Base-by-base conservation (phyloP, 2,329 filamentous ascomycete genomes). In the Aureobasidium zeae region DNA sequence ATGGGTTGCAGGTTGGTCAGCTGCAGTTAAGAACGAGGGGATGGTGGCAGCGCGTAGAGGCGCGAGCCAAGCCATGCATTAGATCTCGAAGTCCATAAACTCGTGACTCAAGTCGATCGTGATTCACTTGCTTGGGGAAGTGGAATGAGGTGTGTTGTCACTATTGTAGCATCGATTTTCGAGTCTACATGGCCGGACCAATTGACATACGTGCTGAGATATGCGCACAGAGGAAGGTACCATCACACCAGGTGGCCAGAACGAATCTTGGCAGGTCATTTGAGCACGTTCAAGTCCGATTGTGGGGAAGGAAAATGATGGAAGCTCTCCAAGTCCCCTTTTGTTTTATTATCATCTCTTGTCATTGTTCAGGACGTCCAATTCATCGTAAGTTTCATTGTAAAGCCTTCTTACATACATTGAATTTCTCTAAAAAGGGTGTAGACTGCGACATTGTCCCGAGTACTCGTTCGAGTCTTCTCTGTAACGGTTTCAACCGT, bases 401-500 rank as follows among this genome's bases (percentile, higher is more conserved):
- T 3, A 10, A 15, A 19, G 9, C 15, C 11, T n/a, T 20, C 16
- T 26, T 16, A 33, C 12, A 21, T n/a, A 11, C n/a, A n/a, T n/a
- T n/a, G n/a, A n/a, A n/a, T n/a, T n/a, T n/a, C n/a, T n/a, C n/a
- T n/a, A n/a, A n/a, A n/a, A n/a, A n/a, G n/a, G 8, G 10, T 2
- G 26, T 30, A 43, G 39, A 33, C 21, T 20, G 16, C 30, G 16
- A 21, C 22, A 15, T 20, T 41, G 37, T 21, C 15, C 28, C 19
- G 20, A 29, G 34, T 24, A 21, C 16, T 34, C 12, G 12, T 20
- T 43, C 26, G 30, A 43, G 39, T 30, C 39, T 34, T 22, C 15
- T 22, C 22, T 24, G 39, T 21, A 43, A 43, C 39, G 39, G 39
- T 34, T 43, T 43, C 39, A 43, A 22, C 39, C 34, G 39, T 43